Conservation (phyloP, 768 basidiomycete species). For the Russula lepida region DNA sequence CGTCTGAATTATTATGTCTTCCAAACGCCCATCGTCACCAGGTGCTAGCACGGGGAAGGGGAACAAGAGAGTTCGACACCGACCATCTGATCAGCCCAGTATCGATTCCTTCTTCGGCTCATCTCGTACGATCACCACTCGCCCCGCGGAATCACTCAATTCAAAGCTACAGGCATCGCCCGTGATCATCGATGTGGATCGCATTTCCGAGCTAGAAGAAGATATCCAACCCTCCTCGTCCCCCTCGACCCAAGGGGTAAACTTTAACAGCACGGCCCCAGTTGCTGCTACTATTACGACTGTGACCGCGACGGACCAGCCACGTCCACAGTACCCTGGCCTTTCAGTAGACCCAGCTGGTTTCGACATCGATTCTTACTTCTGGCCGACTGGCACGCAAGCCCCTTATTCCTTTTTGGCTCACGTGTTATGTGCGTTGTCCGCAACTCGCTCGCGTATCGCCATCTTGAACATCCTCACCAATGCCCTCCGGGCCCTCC, state of each 20-base stretch:
- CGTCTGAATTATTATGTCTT: neutral
- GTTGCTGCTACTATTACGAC: neutral
- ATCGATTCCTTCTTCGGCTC: slow-evolving; percentile 17
- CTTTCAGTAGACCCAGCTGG: slow-evolving; percentile 43
- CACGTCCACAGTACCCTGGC: slow-evolving; percentile 23
- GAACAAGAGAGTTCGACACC: slow-evolving; percentile 1
- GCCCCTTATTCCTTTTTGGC: slow-evolving; percentile 69
- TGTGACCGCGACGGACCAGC: neutral
- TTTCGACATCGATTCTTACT: slow-evolving; percentile 37
- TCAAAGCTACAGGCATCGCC: slow-evolving; percentile 6
- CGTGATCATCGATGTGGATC: slow-evolving; percentile 30
- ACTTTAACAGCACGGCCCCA: neutral
- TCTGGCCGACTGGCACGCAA: slow-evolving; percentile 33
- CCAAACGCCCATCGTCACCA: slow-evolving; percentile 11
- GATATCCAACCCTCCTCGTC: neutral
- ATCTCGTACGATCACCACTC: neutral
- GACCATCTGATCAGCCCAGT: slow-evolving; percentile 1
- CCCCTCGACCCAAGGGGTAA: neutral
- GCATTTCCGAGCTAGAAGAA: slow-evolving; percentile 21
- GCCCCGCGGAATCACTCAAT: slow-evolving; percentile 9
- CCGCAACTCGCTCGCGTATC: slow-evolving; percentile 64
- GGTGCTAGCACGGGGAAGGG: neutral
- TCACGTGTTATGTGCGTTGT: slow-evolving; percentile 51
- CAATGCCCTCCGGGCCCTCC: slow-evolving; percentile 66
- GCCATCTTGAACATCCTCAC: slow-evolving; percentile 59